These are phyloP conservation scores for Vigna unguiculata DNA, from an alignment of 306 rosid species.

Conservation along the genomic window DNA sequence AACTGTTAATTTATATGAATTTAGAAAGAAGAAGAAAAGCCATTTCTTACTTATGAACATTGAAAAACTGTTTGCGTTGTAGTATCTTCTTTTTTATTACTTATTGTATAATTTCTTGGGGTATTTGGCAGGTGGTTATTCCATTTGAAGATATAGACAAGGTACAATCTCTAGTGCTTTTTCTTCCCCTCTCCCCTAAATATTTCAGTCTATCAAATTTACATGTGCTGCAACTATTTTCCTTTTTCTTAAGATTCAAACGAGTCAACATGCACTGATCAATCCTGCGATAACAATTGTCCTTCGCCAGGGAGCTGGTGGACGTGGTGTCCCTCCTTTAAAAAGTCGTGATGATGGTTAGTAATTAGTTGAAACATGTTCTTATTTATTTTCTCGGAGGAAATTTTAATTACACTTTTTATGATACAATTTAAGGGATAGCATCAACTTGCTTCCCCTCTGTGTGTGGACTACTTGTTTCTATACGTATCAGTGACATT, in stretches of 20 bases:
- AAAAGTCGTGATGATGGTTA: slow-evolving; percentile 98
- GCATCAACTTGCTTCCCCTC: slow-evolving; percentile 15
- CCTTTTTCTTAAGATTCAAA: slow-evolving; percentile 69
- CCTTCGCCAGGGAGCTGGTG: slow-evolving; percentile 98
- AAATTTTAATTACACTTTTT: slow-evolving; percentile 15
- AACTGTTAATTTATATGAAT: neutral
- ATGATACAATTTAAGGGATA: slow-evolving; percentile 32
- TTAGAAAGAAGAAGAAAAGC: neutral
- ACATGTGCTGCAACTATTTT: slow-evolving; percentile 36
- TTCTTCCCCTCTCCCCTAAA: slow-evolving; percentile 22
- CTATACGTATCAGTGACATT: slow-evolving; percentile 13
- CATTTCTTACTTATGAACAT: no score
- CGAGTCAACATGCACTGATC: slow-evolving; percentile 90
- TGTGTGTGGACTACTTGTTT: slow-evolving; percentile 21
- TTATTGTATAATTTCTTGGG: neutral
- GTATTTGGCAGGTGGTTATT: slow-evolving; percentile 70
- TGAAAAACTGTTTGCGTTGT: no score
- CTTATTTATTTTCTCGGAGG: slow-evolving; percentile 13
- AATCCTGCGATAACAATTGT: slow-evolving; percentile 93
- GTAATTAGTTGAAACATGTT: slow-evolving; percentile 47
- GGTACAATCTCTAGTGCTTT: slow-evolving; percentile 59
- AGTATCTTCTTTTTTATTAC: no score
- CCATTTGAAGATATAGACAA: slow-evolving; percentile 90
- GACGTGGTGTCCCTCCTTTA: slow-evolving; percentile 97
- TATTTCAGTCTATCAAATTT: slow-evolving; percentile 39